A percentile compares a stretch with the other conserved stretches of the same genome.
These are phyloP conservation scores for Talaromyces piceae DNA, from an alignment of 2,329 filamentous ascomycete species.

Conservation along the genomic window DNA sequence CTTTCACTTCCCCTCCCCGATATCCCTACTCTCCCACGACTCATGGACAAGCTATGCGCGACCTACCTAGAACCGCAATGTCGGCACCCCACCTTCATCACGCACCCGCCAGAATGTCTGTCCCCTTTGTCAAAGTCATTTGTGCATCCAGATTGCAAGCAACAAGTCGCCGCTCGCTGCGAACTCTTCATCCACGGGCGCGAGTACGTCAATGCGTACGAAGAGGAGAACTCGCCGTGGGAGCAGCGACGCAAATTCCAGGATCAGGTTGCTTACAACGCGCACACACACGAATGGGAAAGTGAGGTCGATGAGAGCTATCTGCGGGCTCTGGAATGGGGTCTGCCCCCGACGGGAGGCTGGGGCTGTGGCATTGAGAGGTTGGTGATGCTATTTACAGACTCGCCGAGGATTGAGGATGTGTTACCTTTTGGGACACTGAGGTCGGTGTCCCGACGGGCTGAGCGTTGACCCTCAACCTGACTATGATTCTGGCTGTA, in stretches of 20 bases:
- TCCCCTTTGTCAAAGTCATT: slow-evolving; percentile 88
- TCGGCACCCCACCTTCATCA: slow-evolving; percentile 70
- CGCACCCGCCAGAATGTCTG: slow-evolving; percentile 81
- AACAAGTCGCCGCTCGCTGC: slow-evolving; percentile 70
- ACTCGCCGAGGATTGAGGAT: slow-evolving; percentile 70
- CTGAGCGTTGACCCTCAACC: background rate
- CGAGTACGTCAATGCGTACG: slow-evolving; percentile 94
- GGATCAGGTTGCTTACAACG: slow-evolving; percentile 45
- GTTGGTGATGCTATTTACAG: slow-evolving; percentile 83
- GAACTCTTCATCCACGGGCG: slow-evolving; percentile 75
- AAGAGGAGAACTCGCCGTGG: slow-evolving; percentile 91
- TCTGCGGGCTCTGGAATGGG: slow-evolving; percentile 75
- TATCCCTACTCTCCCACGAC: slow-evolving; percentile 53
- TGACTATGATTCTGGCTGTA: background rate
- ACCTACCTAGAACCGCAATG: slow-evolving; percentile 74
- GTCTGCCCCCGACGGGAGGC: slow-evolving; percentile 88
- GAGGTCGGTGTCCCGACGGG: slow-evolving; percentile 41
- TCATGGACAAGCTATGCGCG: slow-evolving; percentile 75
- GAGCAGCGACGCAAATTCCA: slow-evolving; percentile 79
- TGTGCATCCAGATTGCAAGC: slow-evolving; percentile 57
- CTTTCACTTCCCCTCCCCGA: slow-evolving; percentile 44
- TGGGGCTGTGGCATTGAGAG: slow-evolving; percentile 94
- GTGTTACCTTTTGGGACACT: slow-evolving; percentile 83
- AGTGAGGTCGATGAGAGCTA: slow-evolving; percentile 69
- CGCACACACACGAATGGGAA: slow-evolving; percentile 42